Evolutionary conservation across 208 protist species (phyloP), one percentile per base, ranked within the genome.

Genomic region (Wallacemonas sp.): DNA sequence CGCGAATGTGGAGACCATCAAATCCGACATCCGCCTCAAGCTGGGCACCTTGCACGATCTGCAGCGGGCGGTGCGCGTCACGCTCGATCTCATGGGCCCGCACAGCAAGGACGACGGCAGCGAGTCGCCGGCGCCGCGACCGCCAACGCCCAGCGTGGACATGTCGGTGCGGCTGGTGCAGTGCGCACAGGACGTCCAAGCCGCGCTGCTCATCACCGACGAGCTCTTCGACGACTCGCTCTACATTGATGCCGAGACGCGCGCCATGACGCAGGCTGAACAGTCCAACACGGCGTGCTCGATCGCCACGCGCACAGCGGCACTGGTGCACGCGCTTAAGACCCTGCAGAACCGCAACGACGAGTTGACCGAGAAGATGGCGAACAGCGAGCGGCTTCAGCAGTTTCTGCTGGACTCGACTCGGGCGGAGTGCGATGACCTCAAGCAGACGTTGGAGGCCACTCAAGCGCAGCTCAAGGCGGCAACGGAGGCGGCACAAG

Each of bases 401-500:
- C 57, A 64, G 29, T 82, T 82, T 54, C 65, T 82, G 11, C 65
- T 82, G n/a, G 26, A 82, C 21, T 61, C 72, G 21, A 65, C 69
- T 34, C 21, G 39, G 11, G 60, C 65, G 8, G 72, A 83, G 47
- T 71, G 66, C 32, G 52, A 69, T 14, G 68, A 70, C 52, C 64
- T 87, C 5, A 44, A 65, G 11, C 21, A 26, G 24, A 63, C 62
- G 1, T 49, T 79, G 21, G 27, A 63, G 6, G 47, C 72, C 63
- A 16, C 67, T 16, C 67, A 74, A 29, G 61, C 64, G 14, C 41
- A 77, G 48, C 61, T 80, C 29, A n/a, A n/a, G n/a, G n/a, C n/a
- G n/a, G n/a, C n/a, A n/a, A n/a, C n/a, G n/a, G n/a, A n/a, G n/a
- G n/a, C n/a, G n/a, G n/a, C n/a, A n/a, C n/a, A n/a, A n/a, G n/a